Evolutionary conservation across 495 filamentous ascomycete species (phyloP), one percentile per base, ranked within the genome.

Genomic region (Aspergillus funiculosus): DNA sequence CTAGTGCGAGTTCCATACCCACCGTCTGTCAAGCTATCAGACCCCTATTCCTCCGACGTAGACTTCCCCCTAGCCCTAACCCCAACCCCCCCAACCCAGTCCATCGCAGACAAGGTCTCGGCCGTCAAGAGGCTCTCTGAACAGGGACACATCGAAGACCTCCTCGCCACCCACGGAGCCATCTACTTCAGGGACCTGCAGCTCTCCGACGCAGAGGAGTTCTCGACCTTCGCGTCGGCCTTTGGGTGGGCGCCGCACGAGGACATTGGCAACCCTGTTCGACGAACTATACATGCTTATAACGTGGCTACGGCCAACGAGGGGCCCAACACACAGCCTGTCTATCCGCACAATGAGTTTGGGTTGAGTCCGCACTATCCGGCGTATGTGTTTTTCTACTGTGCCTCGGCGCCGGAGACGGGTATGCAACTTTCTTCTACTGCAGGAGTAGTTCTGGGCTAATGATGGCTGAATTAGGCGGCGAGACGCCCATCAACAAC

Each of bases 281-380:
- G 39, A 6, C 11, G 39, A 1, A 41, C 39, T 3, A 19, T 41
- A 3, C 39, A 41, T 6, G 39, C 39, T 5, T 41, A 17, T 9
- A 41, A 41, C 15, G 39, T 41, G 5, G 39, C 39, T 6, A 41
- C 39, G 6, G 39, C 39, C 24, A 41, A 41, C 25, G 39, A 41
- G 25, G 39, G 39, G 7, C 39, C 39, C 0, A 41, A 41, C 18
- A 41, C 39, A 7, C 39, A 41, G 25, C 39, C 39, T 2, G 39
- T 41, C 39, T 41, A 41, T 10, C 39, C 39, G 13, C 39, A 41
- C 8, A 41, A 41, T 29, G 39, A 41, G 19, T 41, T 41, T 25
- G 39, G 39, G 0, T 18, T 41, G 11, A 41, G 39, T 29, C 39
- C 39, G 26, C 39, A 41, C 11, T 41, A 18, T 28, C 39, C 39